phyloP scores from a whole-genome alignment of 2,329 filamentous ascomycete genomes.

The Fusarium redolens region DNA sequence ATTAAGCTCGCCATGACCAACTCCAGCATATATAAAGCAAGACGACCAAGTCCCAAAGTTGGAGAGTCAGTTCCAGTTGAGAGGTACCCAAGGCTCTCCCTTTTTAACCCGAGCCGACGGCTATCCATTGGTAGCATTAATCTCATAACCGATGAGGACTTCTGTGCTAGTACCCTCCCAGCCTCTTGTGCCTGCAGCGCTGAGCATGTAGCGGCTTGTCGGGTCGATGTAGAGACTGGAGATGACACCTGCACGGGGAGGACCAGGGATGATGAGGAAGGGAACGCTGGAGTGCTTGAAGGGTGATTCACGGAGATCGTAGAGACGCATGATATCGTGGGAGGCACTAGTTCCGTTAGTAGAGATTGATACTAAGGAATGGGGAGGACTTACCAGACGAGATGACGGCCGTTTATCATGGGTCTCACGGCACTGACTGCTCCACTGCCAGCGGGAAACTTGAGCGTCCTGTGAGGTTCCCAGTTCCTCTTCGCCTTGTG shows the following conservation, averaged over 20 bases:
- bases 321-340: conserved; percentile 92
- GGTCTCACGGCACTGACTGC: conserved; percentile 87
- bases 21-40: conserved; percentile 6
- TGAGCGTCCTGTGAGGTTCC: conserved; percentile 81
- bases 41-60: not conserved
- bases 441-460: conserved; percentile 89
- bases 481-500: conserved; percentile 77
- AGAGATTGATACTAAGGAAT: not conserved
- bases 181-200: conserved; percentile 88
- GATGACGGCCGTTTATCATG: conserved; percentile 92
- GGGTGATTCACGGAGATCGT: conserved; percentile 80
- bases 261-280: conserved; percentile 96
- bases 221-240: conserved; percentile 88
- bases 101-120: too few relatives aligned
- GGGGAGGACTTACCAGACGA: conserved; percentile 72
- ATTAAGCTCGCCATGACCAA: not conserved
- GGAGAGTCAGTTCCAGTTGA: not conserved
- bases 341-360: conserved; percentile 73
- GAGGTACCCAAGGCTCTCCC: not conserved
- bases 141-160: conserved; percentile 94
- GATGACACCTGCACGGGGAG: conserved; percentile 84
- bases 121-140: conserved; percentile 56
- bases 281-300: conserved; percentile 84
- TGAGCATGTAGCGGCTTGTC: conserved; percentile 90
- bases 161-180: conserved; percentile 95